phyloP scores from a whole-genome alignment of 352 stramenopile species.

The Phytopythium helicoides region DNA sequence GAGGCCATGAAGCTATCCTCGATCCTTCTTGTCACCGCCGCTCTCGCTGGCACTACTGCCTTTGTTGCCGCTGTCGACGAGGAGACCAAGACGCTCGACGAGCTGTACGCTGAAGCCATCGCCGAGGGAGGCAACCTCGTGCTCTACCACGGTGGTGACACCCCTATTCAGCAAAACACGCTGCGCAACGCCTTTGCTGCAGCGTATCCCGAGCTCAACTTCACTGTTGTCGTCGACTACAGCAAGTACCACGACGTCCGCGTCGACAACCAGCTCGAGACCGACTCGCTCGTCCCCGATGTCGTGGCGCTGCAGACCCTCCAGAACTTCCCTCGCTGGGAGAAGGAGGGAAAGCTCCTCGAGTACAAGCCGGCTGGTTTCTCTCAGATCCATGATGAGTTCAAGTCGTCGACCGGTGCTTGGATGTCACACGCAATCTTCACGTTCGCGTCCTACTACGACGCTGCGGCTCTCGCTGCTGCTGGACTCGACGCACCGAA shows the following conservation, averaged over 20 bases:
- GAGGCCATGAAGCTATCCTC: slow-evolving; percentile 1
- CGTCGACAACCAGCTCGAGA: slow-evolving; percentile 61
- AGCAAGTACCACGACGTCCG: slow-evolving; percentile 57
- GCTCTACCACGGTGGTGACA: slow-evolving; percentile 39
- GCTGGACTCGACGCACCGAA: slow-evolving; percentile 11
- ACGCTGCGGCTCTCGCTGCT: slow-evolving; percentile 11
- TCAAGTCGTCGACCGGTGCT: slow-evolving; percentile 27
- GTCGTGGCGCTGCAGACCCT: slow-evolving; percentile 48
- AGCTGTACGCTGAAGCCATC: slow-evolving; percentile 50
- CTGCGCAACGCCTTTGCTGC: slow-evolving; percentile 20
- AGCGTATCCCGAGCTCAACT: slow-evolving; percentile 52
- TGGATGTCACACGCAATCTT: slow-evolving; percentile 40
- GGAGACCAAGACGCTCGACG: slow-evolving; percentile 39
- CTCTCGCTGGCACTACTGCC: slow-evolving; percentile 8
- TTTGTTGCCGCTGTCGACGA: slow-evolving; percentile 15
- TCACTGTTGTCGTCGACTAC: slow-evolving; percentile 59
- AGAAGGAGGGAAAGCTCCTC: slow-evolving; percentile 36
- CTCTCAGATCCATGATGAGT: slow-evolving; percentile 46
- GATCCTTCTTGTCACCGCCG: background rate
- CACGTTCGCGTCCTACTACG: slow-evolving; percentile 45
- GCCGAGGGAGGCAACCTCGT: slow-evolving; percentile 53
- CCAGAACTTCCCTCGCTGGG: slow-evolving; percentile 51
- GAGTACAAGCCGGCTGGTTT: slow-evolving; percentile 53
- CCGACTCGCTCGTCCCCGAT: slow-evolving; percentile 35
- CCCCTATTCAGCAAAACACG: slow-evolving; percentile 18